Evolutionary conservation across 805 yeast genomes (phyloP), one percentile per base, ranked within the genome.

Genomic region (Nakazawaea pomicola): DNA sequence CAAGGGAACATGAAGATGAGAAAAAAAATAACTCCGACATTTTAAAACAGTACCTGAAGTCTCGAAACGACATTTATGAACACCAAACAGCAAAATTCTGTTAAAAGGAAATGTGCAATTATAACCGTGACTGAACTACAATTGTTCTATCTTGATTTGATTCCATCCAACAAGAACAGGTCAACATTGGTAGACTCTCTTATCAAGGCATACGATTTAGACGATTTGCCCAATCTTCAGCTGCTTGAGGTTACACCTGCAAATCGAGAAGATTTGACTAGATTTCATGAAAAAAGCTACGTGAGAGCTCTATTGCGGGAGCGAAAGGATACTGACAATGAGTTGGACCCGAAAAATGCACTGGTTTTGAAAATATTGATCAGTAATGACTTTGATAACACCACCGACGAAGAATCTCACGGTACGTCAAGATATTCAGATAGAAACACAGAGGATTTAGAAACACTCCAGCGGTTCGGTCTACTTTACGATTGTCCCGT

Each of bases 401-500:
- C 7, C 4, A 17, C 6, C 29, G 44, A 17, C 38, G 43, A 23
- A 14, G 43, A 31, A 6, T 38, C 31, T 18, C 30, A 32, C 16
- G 39, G 30, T n/a, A 38, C 38, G n/a, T n/a, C n/a, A n/a, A n/a
- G n/a, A 4, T 39, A 30, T 20, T 40, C 25, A 7, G 39, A 29
- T 5, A 38, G 30, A 6, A 32, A 38, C 5, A 37, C 27, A 10
- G 41, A 47, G 12, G 49, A 47, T 14, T 37, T 37, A 10, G 49
- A 48, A 7, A 43, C 45, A 8, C 41, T 65, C 3, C 57, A 57
- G 33, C 29, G 47, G 18, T 77, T 42, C 53, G 86, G 86, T 0
- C 56, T 83, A 4, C 56, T 57, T 12, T 74, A 73, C 45, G 93
- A 83, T 54, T 83, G 90, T 53, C 82, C 82, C 1, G 49, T 72